Evolutionary conservation across 176 grass and related monocot genomes (phyloP).

Genomic region (Ananas comosus): DNA sequence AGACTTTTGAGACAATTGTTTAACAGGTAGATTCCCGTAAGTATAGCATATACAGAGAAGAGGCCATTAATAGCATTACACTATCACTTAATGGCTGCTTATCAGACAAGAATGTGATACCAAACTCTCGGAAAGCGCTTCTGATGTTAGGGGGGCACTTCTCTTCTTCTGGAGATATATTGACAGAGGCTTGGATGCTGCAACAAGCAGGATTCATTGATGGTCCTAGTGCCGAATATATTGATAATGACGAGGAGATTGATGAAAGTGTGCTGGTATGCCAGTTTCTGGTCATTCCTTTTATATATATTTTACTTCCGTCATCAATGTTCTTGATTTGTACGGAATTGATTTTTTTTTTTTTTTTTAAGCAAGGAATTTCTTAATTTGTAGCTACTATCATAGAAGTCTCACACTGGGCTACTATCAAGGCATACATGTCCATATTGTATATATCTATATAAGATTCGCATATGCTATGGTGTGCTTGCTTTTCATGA

Average conservation of each 20-base stretch:
- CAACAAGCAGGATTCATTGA: constrained; percentile 29
- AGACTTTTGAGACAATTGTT: not conserved
- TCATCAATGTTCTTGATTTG: not conserved
- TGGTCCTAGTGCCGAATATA: not conserved
- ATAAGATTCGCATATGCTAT: no score
- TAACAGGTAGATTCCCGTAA: constrained; percentile 14
- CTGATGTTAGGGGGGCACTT: constrained; percentile 50
- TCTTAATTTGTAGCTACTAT: no score
- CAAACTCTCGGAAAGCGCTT: constrained; percentile 31
- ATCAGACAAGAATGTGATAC: constrained; percentile 24
- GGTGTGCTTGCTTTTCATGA: no score
- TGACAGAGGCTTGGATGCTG: constrained; percentile 36
- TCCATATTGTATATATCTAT: no score
- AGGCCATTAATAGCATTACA: constrained; percentile 20
- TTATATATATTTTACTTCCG: not conserved
- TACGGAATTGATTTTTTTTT: no score
- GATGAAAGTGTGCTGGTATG: constrained; percentile 7
- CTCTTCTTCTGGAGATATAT: constrained; percentile 34
- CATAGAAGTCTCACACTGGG: no score
- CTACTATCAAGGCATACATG: no score
- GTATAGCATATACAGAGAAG: constrained; percentile 27
- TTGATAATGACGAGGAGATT: not conserved
- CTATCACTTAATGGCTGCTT: constrained; percentile 27
- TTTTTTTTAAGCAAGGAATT: no score
- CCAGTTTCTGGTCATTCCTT: not conserved